A percentile compares a stretch with the other conserved stretches of the same genome.
Conservation (phyloP, 345 rosid genomes). For the Limnanthes douglasii region DNA sequence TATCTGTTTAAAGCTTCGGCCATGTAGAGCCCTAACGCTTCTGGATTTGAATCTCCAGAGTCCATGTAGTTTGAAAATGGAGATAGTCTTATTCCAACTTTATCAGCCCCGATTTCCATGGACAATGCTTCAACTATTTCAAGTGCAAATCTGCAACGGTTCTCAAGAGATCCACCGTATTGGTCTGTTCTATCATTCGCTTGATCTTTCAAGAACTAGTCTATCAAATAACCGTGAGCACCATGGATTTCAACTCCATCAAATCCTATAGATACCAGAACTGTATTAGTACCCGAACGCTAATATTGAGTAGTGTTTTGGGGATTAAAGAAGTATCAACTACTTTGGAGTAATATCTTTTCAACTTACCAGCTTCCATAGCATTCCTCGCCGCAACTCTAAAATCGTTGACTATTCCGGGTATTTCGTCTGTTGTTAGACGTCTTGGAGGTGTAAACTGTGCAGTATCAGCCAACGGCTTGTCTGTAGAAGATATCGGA, state of each 20-base stretch:
- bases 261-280: too few relatives aligned
- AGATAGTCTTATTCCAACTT: constrained; percentile 58
- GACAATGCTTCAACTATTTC: constrained; percentile 50
- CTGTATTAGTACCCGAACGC: too few relatives aligned
- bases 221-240: constrained; percentile 51
- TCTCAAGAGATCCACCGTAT: constrained; percentile 56
- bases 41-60: constrained; percentile 47
- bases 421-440: constrained; percentile 48
- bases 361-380: constrained; percentile 53
- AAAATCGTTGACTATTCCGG: constrained; percentile 44
- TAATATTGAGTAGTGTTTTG: too few relatives aligned
- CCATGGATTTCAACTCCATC: constrained; percentile 85
- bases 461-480: constrained; percentile 23
- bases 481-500: constrained; percentile 48
- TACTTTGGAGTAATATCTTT: too few relatives aligned
- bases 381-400: constrained; percentile 72
- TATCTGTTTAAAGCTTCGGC: constrained; percentile 38
- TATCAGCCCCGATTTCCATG: constrained; percentile 56
- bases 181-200: constrained; percentile 59
- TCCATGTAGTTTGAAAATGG: constrained; percentile 37
- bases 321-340: not conserved
- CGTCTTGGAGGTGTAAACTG: constrained; percentile 40
- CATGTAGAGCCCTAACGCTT: constrained; percentile 47
- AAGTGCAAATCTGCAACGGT: constrained; percentile 47
- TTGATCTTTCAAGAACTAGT: constrained; percentile 59